Percentiles rank a stretch among this genome's conserved stretches.
Evolutionary conservation across 2,329 filamentous ascomycete genomes (phyloP).

Genomic region (Aspergillus tubingensis): DNA sequence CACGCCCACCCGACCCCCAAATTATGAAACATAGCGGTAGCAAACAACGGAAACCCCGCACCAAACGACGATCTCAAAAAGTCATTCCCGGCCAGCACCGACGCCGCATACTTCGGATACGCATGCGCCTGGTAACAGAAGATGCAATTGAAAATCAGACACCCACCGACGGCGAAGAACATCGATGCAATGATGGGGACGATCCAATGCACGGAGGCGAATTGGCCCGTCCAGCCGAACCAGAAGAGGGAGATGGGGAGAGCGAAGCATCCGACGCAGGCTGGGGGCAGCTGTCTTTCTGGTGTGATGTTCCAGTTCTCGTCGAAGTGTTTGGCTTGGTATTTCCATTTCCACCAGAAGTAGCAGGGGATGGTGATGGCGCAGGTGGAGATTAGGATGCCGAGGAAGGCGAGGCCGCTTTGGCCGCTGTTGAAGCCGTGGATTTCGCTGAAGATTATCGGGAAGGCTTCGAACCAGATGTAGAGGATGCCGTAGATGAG

Average conservation of each 20-base stretch:
- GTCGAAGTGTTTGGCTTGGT: constrained; percentile 18
- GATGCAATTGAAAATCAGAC: constrained; percentile 69
- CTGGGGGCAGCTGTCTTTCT: constrained; percentile 59
- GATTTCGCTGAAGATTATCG: constrained; percentile 26
- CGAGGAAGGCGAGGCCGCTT: constrained; percentile 25
- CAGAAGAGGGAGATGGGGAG: constrained; percentile 68
- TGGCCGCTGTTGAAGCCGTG: constrained; percentile 39
- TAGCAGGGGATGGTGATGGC: constrained; percentile 42
- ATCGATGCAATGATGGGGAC: constrained; percentile 64
- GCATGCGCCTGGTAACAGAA: constrained; percentile 74
- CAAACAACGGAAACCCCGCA: constrained; percentile 33
- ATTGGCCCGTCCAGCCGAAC: constrained; percentile 67
- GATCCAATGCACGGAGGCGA: constrained; percentile 62
- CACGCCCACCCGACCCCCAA: constrained; percentile 35
- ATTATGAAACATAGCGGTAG: constrained; percentile 36
- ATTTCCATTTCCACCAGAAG: constrained; percentile 34
- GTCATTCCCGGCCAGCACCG: constrained; percentile 71
- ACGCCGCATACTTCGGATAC: constrained; percentile 70
- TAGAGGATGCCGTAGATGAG: constrained; percentile 31
- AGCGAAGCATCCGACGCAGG: constrained; percentile 60
- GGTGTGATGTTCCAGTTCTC: constrained; percentile 24
- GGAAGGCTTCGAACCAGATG: constrained; percentile 52
- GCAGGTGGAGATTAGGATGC: constrained; percentile 32
- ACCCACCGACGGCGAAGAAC: constrained; percentile 69
- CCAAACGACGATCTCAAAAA: constrained; percentile 65